Evolutionary conservation across 768 basidiomycete species (phyloP), one percentile per base, ranked within the genome.

Genomic region (Austroboletus festivus): DNA sequence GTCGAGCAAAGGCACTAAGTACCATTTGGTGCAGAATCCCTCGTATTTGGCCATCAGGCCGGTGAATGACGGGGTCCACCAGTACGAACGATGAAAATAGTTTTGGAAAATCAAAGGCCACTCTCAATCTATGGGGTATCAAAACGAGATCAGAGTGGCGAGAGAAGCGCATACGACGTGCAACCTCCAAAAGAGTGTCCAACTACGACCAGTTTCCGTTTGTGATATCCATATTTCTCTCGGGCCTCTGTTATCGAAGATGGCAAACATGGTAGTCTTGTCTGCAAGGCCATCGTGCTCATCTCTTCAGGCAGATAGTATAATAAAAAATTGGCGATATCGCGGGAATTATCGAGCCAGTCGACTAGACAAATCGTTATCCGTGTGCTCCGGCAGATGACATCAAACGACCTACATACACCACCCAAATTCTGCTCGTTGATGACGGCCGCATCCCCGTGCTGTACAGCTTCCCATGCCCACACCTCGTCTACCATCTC

Each of bases 171-270:
- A 59, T 60, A 90, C 83, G 81, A 75, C 2, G 82, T 81, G 59
- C 83, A 84, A 2, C 88, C 93, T 18, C 93, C 89, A 44, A 89
- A 83, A 0, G 91, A 93, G 61, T 96, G 93, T 0, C 91, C 93
- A 4, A 92, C 69, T 5, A 73, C 81, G 19, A 92, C 71, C 3
- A 93, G 58, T n/a, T 66, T 78, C 28, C 85, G 77, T 5, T 68
- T 53, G 2, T 38, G 52, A 58, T 83, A 81, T 1, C 88, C 88
- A 18, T 63, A 55, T 2, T 51, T 50, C 31, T 63, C 60, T 33
- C 88, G 78, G 16, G 57, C 46, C 2, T 68, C 60, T 0, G 78
- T 67, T 47, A 80, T 72, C 7, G 62, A 53, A 0, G 61, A 46
- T 0, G 80, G 48, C 4, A 89, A 51, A n/a, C 77, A 78, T 4